Conservation (phyloP, 768 basidiomycete species). For the Lentinula aciculospora region DNA sequence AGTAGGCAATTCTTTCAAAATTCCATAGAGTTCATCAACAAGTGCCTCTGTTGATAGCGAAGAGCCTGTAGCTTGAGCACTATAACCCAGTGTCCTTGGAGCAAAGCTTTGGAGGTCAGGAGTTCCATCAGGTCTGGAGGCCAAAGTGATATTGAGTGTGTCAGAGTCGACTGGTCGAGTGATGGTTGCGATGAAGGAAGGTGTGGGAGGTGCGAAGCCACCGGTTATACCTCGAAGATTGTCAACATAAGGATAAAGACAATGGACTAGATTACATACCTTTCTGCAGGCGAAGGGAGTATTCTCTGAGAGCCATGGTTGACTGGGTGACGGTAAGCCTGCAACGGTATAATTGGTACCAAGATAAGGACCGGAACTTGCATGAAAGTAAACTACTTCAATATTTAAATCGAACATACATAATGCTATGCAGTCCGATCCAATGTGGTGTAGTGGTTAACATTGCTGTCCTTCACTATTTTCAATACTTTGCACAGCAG, state of each 20-base stretch:
- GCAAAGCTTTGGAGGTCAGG: constrained; percentile 32
- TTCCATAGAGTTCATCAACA: constrained; percentile 51
- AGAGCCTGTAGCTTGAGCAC: constrained; percentile 16
- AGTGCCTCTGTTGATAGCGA: constrained; percentile 29
- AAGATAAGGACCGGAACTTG: too few species aligned
- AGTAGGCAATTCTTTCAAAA: constrained; percentile 55
- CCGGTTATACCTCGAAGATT: constrained; percentile 62
- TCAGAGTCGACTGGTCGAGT: constrained; percentile 30
- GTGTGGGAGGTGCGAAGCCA: constrained; percentile 68
- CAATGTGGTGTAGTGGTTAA: constrained; percentile 16
- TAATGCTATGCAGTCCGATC: too few species aligned
- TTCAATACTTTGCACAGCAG: constrained; percentile 1
- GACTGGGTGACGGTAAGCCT: too few species aligned
- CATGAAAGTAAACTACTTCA: too few species aligned
- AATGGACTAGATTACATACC: too few species aligned
- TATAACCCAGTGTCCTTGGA: constrained; percentile 26
- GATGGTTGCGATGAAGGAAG: constrained; percentile 48
- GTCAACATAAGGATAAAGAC: too few species aligned
- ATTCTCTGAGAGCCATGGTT: constrained; percentile 7
- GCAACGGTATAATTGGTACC: too few species aligned
- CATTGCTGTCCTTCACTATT: constrained; percentile 7
- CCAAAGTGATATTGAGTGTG: constrained; percentile 38
- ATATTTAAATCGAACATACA: too few species aligned
- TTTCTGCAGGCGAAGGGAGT: constrained; percentile 10
- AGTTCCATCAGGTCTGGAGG: constrained; percentile 43